Conservation (phyloP, 116 monocot species). For the Papilionanthe hybrid region DNA sequence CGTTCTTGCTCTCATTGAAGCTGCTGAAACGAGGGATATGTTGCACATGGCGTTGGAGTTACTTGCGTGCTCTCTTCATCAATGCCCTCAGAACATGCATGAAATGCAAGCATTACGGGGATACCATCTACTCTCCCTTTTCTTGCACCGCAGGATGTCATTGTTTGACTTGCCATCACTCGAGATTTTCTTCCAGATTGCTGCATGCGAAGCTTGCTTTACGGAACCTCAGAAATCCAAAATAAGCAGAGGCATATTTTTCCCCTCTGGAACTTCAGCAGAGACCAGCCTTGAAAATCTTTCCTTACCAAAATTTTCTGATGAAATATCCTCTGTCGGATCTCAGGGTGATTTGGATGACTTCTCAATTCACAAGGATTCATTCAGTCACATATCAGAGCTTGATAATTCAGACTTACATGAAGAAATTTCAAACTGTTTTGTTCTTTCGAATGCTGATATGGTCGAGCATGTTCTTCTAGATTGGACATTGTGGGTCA, state of each 20-base stretch:
- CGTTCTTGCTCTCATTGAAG: slow-evolving; percentile 87
- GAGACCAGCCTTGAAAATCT: slow-evolving; percentile 71
- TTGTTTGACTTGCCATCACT: slow-evolving; percentile 96
- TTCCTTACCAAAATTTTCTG: slow-evolving; percentile 64
- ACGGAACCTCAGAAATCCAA: slow-evolving; percentile 59
- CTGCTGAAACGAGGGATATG: slow-evolving; percentile 94
- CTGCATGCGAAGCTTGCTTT: slow-evolving; percentile 94
- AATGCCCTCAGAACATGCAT: slow-evolving; percentile 76
- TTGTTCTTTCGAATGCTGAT: slow-evolving; percentile 94
- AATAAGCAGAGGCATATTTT: slow-evolving; percentile 30
- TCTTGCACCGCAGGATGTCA: slow-evolving; percentile 83
- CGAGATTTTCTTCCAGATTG: slow-evolving; percentile 94
- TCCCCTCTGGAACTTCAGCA: slow-evolving; percentile 34
- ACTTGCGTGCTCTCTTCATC: slow-evolving; percentile 88
- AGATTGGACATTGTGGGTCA: slow-evolving; percentile 99
- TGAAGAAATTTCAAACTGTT: slow-evolving; percentile 62
- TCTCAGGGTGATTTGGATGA: slow-evolving; percentile 87
- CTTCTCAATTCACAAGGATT: slow-evolving; percentile 77
- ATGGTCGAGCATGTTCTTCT: slow-evolving; percentile 99
- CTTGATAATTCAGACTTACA: slow-evolving; percentile 66
- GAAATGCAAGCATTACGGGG: slow-evolving; percentile 96
- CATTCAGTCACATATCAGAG: slow-evolving; percentile 80
- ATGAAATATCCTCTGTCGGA: slow-evolving; percentile 79
- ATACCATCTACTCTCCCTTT: slow-evolving; percentile 94
- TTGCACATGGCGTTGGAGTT: slow-evolving; percentile 82